phyloP scores from a whole-genome alignment of 352 stramenopile genomes.

The Pythium vanterpoolii region DNA sequence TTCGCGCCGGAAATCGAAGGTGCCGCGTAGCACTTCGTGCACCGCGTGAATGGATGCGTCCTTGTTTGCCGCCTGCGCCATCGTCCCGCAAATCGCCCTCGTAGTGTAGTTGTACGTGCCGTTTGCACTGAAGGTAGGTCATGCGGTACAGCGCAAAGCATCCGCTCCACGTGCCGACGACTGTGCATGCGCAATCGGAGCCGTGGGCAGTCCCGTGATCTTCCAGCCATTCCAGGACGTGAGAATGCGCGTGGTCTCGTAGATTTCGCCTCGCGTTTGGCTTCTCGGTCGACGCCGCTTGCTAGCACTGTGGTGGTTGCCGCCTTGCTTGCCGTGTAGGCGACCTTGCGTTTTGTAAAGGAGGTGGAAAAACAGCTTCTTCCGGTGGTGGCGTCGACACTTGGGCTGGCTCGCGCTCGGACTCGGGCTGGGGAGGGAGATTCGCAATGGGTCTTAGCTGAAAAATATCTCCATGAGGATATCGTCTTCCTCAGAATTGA shows the following conservation, averaged over 20 bases:
- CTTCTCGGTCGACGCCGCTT: too few species aligned
- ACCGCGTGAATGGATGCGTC: background rate
- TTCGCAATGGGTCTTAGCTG: background rate
- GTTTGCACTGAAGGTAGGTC: conserved; percentile 1
- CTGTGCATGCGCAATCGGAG: background rate
- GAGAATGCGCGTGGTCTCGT: conserved; percentile 8
- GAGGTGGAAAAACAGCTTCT: background rate
- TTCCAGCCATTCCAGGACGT: background rate
- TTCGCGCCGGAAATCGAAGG: conserved; percentile 4
- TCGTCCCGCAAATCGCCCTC: background rate
- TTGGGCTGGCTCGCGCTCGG: background rate
- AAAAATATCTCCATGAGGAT: conserved; percentile 13
- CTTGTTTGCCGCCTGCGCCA: background rate
- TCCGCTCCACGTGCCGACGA: conserved; percentile 5
- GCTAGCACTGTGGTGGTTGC: background rate
- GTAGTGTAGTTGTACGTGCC: conserved; percentile 13
- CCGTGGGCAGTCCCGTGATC: conserved; percentile 3
- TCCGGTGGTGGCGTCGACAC: background rate
- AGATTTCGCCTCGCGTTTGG: conserved; percentile 3
- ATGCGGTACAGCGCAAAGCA: conserved; percentile 4
- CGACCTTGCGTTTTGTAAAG: background rate
- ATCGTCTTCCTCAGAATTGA: background rate
- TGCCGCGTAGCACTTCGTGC: conserved; percentile 2
- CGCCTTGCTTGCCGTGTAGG: background rate
- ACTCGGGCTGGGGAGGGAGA: background rate